Conservation (phyloP, 202 grass and related monocot genomes). For the Setaria italica region DNA sequence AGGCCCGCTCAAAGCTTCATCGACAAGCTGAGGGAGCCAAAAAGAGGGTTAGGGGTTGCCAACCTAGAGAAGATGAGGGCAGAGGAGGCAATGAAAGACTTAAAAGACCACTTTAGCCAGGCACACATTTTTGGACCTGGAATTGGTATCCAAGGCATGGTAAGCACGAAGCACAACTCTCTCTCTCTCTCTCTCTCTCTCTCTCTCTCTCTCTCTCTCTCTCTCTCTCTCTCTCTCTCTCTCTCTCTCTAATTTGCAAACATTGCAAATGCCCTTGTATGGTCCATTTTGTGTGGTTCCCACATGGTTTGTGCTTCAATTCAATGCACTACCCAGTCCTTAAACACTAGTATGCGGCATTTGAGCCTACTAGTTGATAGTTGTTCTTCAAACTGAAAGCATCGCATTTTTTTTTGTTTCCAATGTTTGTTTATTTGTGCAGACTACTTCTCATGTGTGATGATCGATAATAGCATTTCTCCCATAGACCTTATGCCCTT, state of each 20-base stretch:
- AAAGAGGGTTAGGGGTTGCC: background rate
- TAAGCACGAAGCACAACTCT: background rate
- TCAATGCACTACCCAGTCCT: no score
- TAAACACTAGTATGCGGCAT: no score
- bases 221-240: no score
- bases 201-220: no score
- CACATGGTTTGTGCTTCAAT: background rate
- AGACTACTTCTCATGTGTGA: no score
- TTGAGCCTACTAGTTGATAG: no score
- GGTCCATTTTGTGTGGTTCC: background rate
- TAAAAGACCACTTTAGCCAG: background rate
- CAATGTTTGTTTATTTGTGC: background rate
- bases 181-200: no score
- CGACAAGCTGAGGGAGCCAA: background rate
- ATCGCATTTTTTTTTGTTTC: no score
- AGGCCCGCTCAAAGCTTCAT: background rate
- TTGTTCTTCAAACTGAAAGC: no score
- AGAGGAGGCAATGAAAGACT: background rate
- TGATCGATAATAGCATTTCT: background rate
- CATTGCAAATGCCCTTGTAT: background rate
- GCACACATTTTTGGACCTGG: background rate
- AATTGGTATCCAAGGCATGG: background rate
- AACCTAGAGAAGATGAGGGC: conserved; percentile 25
- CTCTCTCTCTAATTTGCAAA: no score
- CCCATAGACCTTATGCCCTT: background rate